phyloP scores from a whole-genome alignment of 2,329 filamentous ascomycete genomes.

The Diaporthe velutina region DNA sequence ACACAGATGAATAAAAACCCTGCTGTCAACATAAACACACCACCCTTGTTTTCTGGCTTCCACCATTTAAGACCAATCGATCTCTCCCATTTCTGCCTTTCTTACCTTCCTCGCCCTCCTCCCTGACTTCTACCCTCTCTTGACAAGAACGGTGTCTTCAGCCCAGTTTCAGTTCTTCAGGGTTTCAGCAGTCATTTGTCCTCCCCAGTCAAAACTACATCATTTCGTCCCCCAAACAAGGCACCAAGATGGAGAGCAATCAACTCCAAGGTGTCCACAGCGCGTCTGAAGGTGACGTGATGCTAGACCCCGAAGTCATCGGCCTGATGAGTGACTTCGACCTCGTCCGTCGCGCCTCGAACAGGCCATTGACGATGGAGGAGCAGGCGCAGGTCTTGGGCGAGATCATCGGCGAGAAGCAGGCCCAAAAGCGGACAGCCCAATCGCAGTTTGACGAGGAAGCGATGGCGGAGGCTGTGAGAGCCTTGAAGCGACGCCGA shows the following conservation, averaged over 20 bases:
- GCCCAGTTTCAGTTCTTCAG: not conserved
- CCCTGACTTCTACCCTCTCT: not conserved
- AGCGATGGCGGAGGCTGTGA: slow-evolving; percentile 31
- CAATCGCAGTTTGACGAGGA: slow-evolving; percentile 17
- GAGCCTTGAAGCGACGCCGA: slow-evolving; percentile 34
- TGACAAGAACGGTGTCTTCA: not conserved
- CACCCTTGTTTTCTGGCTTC: not conserved
- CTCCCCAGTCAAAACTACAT: not conserved
- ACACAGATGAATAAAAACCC: not conserved
- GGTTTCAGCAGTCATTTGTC: not conserved
- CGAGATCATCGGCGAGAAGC: not conserved
- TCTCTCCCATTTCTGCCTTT: not conserved
- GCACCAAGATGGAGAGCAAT: slow-evolving; percentile 10
- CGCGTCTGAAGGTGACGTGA: not conserved
- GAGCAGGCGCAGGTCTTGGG: not conserved
- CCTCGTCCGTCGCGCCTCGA: not conserved
- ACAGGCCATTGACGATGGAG: slow-evolving; percentile 7
- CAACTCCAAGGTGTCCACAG: not conserved
- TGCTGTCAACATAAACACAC: not conserved
- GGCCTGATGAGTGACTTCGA: not conserved
- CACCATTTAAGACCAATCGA: not conserved
- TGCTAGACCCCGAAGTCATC: not conserved
- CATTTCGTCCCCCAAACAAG: not conserved
- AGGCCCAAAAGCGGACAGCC: slow-evolving; percentile 9
- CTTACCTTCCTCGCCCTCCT: not conserved